Conservation (phyloP, 495 filamentous ascomycete species). For the Xylaria flabelliformis region DNA sequence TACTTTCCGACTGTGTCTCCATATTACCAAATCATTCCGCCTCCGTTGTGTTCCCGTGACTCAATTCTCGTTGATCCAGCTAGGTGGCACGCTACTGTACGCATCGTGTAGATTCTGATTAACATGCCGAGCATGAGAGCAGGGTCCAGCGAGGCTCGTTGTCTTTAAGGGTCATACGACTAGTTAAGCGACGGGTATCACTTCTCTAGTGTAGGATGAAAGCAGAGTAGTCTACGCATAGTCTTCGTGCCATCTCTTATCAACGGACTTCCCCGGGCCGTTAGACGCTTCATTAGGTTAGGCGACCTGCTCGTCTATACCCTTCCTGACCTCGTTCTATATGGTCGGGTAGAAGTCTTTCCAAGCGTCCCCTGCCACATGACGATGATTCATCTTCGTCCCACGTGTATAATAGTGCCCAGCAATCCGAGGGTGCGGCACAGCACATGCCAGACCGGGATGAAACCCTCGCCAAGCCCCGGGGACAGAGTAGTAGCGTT, state of each 20-base stretch:
- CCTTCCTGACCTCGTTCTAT: not conserved
- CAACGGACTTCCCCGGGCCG: not conserved
- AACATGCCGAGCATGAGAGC: not conserved
- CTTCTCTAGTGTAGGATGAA: not conserved
- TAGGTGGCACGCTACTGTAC: constrained; percentile 3
- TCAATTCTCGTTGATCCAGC: constrained; percentile 2
- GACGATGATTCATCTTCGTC: not conserved
- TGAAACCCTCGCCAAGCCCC: constrained; percentile 20
- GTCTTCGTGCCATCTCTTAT: not conserved
- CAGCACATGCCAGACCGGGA: constrained; percentile 22
- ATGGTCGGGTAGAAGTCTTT: not conserved
- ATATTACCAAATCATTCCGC: not conserved
- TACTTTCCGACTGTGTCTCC: not conserved
- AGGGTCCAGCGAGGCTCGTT: not conserved
- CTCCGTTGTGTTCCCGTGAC: constrained; percentile 1
- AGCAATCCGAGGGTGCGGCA: constrained; percentile 20
- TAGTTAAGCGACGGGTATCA: constrained; percentile 2
- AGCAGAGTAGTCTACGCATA: not conserved
- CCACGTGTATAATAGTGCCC: constrained; percentile 9
- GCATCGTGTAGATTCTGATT: not conserved
- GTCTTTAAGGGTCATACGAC: not conserved
- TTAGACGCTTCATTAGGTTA: not conserved
- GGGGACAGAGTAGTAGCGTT: constrained; percentile 9
- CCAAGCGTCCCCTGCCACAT: constrained; percentile 1
- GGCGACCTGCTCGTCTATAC: not conserved